Percentiles rank a stretch among this genome's conserved stretches.
Evolutionary conservation across 768 basidiomycete genomes (phyloP).

Genomic region (Podaxis mareebaensis): DNA sequence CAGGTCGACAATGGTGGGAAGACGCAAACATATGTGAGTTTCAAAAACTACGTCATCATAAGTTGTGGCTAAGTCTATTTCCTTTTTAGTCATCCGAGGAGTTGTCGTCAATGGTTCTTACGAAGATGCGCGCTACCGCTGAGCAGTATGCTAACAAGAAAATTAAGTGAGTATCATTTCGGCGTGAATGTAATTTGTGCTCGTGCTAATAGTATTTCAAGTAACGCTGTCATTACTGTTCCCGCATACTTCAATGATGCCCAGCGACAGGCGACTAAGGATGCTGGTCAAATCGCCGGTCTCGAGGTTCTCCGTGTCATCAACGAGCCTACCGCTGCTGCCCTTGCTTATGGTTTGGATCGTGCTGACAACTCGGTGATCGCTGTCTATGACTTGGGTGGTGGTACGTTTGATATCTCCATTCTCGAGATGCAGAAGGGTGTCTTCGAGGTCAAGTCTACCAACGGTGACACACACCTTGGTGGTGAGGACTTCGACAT

Average conservation of each 20-base stretch:
- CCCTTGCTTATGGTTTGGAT: slow-evolving; percentile 97
- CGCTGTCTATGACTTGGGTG: slow-evolving; percentile 98
- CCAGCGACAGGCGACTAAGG: slow-evolving; percentile 97
- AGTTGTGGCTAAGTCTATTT: slow-evolving; percentile 14
- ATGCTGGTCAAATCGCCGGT: slow-evolving; percentile 96
- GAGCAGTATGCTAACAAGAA: slow-evolving; percentile 91
- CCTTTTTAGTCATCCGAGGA: slow-evolving; percentile 74
- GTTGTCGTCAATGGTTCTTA: slow-evolving; percentile 82
- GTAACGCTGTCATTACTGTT: slow-evolving; percentile 90
- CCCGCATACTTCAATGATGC: slow-evolving; percentile 99
- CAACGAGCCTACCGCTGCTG: slow-evolving; percentile 98
- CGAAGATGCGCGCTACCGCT: slow-evolving; percentile 96
- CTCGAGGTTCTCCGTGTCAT: slow-evolving; percentile 97
- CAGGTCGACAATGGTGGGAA: slow-evolving; percentile 87
- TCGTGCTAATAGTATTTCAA: slow-evolving; percentile 27
- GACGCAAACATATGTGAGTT: slow-evolving; percentile 73
- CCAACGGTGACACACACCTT: slow-evolving; percentile 98
- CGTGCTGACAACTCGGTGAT: slow-evolving; percentile 82
- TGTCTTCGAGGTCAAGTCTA: slow-evolving; percentile 99
- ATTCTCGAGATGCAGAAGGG: slow-evolving; percentile 99
- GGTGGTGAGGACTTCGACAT: slow-evolving; percentile 97
- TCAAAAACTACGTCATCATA: neutral
- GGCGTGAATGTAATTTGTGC: neutral
- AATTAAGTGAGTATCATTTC: slow-evolving; percentile 74
- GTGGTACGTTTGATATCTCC: slow-evolving; percentile 99